Percentiles rank a stretch among this genome's conserved stretches.
These are phyloP conservation scores for Penicillium sp. DNA, from an alignment of 2,329 filamentous ascomycete species.

Conservation along the genomic window DNA sequence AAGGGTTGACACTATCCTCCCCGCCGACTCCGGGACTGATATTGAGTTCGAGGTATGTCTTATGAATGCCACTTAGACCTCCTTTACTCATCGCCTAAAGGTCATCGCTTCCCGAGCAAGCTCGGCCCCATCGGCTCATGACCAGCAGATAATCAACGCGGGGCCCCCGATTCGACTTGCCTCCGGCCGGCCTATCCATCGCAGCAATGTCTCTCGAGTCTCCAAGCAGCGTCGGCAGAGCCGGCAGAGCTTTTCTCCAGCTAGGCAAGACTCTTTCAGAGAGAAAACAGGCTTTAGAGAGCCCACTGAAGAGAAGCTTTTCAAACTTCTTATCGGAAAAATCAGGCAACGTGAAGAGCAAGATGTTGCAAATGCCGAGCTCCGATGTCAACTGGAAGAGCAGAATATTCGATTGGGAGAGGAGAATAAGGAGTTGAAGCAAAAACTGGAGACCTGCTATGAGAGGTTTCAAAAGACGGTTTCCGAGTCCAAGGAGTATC, in stretches of 20 bases:
- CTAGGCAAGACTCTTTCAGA: constrained; percentile 2
- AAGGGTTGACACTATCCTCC: not conserved
- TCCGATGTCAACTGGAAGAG: constrained; percentile 27
- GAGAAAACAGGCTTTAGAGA: constrained; percentile 2
- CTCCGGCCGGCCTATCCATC: not conserved
- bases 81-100: not conserved
- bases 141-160: not conserved
- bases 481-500: constrained; percentile 19
- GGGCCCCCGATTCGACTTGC: not conserved
- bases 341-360: constrained; percentile 35
- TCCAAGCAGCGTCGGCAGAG: constrained; percentile 14
- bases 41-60: not conserved
- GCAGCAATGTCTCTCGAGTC: constrained; percentile 9
- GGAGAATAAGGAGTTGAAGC: constrained; percentile 29
- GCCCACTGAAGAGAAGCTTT: constrained; percentile 35
- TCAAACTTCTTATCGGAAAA: constrained; percentile 33
- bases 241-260: not conserved
- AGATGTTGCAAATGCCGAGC: constrained; percentile 19
- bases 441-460: constrained; percentile 19
- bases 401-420: constrained; percentile 23
- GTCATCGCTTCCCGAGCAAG: not conserved
- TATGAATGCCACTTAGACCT: not conserved
- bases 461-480: constrained; percentile 18
- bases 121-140: not conserved
- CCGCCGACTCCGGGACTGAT: not conserved